These are phyloP conservation scores for Lantana camara DNA, from an alignment of 257 asterid species.

Conservation along the genomic window DNA sequence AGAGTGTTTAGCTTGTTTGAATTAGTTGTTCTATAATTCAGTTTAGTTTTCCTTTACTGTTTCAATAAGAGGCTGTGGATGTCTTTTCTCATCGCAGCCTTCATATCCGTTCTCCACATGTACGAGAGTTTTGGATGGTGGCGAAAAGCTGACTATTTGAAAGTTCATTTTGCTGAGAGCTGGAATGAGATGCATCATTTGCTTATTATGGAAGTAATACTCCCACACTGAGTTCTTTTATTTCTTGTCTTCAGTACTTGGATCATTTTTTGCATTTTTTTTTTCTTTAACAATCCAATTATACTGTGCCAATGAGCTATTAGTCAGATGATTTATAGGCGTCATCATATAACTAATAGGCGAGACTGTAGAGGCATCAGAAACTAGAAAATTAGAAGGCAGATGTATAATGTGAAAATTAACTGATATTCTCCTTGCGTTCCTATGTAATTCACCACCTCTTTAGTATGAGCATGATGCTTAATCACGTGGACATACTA, in stretches of 20 bases:
- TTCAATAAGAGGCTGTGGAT: conserved; percentile 21
- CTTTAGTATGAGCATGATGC: neutral
- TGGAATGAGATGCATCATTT: conserved; percentile 99
- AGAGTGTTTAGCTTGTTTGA: conserved; percentile 7
- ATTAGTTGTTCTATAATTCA: neutral
- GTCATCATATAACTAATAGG: conserved; percentile 13
- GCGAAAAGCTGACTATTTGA: conserved; percentile 96
- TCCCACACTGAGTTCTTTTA: conserved; percentile 24
- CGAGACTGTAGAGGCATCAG: neutral
- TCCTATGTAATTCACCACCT: neutral
- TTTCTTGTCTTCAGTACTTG: conserved; percentile 6
- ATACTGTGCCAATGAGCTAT: too few relatives aligned
- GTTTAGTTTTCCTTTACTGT: conserved; percentile 8
- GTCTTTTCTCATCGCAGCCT: conserved; percentile 57
- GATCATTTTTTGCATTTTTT: neutral
- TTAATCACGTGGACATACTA: conserved; percentile 19
- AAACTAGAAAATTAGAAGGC: conserved; percentile 7
- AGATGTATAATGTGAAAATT: conserved; percentile 10
- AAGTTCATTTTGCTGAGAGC: conserved; percentile 99
- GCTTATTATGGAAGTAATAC: conserved; percentile 95
- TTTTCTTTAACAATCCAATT: too few relatives aligned
- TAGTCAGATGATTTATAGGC: conserved; percentile 11
- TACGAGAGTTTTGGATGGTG: conserved; percentile 99
- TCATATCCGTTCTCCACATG: conserved; percentile 94
- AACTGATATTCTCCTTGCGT: neutral